Evolutionary conservation across 2,329 filamentous ascomycete genomes (phyloP).

Genomic region (Hypoxylon sp.): DNA sequence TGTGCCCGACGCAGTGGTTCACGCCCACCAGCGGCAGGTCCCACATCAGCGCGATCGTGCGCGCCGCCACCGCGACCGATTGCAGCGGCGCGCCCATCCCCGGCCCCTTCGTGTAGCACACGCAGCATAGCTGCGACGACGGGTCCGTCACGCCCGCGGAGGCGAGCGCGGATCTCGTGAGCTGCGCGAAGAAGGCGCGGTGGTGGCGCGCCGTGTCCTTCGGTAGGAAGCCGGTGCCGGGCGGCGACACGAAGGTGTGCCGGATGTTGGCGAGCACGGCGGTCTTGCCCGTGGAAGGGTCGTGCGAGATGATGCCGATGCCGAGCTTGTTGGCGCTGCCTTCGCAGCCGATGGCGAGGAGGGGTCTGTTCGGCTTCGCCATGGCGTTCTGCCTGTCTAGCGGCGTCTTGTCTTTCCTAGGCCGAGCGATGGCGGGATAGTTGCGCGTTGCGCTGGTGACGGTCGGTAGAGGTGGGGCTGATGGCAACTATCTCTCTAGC

Average conservation of each 20-base stretch:
- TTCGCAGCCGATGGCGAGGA: constrained; percentile 77
- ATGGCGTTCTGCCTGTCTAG: not conserved
- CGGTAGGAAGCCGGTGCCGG: constrained; percentile 93
- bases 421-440: not conserved
- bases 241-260: constrained; percentile 92
- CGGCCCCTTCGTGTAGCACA: constrained; percentile 95
- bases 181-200: constrained; percentile 83
- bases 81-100: constrained; percentile 97
- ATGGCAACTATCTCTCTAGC: not conserved
- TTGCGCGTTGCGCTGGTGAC: constrained; percentile 4
- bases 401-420: not conserved
- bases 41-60: constrained; percentile 88
- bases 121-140: constrained; percentile 82
- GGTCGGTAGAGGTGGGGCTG: constrained; percentile 7
- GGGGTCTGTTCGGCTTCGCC: constrained; percentile 52
- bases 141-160: constrained; percentile 70
- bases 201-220: constrained; percentile 97
- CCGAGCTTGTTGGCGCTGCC: constrained; percentile 98
- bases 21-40: constrained; percentile 90
- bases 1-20: constrained; percentile 98
- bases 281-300: constrained; percentile 67
- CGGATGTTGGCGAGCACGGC: constrained; percentile 92
- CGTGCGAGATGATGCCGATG: constrained; percentile 90
- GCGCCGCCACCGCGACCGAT: constrained; percentile 86
- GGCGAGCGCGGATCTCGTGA: constrained; percentile 84